Evolutionary conservation across 2,329 filamentous ascomycete genomes (phyloP), one percentile per base, ranked within the genome.

Genomic region (Colletotrichum limetticola): DNA sequence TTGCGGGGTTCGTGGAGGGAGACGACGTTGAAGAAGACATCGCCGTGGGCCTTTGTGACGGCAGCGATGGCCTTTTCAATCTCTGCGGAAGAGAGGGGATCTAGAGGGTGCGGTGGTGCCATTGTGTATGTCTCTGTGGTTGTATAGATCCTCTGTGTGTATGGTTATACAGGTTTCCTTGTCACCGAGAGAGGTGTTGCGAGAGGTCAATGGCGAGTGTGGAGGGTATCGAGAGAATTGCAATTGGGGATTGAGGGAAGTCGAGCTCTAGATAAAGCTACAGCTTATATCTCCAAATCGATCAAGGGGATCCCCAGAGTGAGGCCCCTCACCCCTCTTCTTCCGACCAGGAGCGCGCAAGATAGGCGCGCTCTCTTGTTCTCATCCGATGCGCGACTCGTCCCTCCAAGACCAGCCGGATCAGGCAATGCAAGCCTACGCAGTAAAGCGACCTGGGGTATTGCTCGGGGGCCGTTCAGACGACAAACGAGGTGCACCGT

Each of bases 1-100:
- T 98, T 98, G 75, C 92, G 92, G 61, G 95, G 95, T 86, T 98
- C 95, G 78, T 91, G 92, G 32, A 97, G 86, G 2, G 94, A 93
- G 68, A 98, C 92, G 2, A 95, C 93, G 85, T 98, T 97, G 89
- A 95, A 98, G 82, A 91, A 91, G 72, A 97, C 87, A 61, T 92
- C 86, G 70, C 90, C 86, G 80, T 97, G 87, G 72, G 92, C 87
- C 77, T 92, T 90, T 74, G 91, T 91, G 75, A 97, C 87, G 37
- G 94, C 85, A 1, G 88, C 84, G 63, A 95, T 92, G 7, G 91
- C 91, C 24, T 88, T 84, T 77, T 93, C 91, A 77, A 97, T 97
- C 82, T 97, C 95, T 2, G 86, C 83, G 11, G 88, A 86, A 11
- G 88, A 89, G 58, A 97, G 90, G 66, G 95, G 95, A 78, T 97